Evolutionary conservation across 2,329 filamentous ascomycete species (phyloP).

Genomic region (Neofusicoccum laricinum): DNA sequence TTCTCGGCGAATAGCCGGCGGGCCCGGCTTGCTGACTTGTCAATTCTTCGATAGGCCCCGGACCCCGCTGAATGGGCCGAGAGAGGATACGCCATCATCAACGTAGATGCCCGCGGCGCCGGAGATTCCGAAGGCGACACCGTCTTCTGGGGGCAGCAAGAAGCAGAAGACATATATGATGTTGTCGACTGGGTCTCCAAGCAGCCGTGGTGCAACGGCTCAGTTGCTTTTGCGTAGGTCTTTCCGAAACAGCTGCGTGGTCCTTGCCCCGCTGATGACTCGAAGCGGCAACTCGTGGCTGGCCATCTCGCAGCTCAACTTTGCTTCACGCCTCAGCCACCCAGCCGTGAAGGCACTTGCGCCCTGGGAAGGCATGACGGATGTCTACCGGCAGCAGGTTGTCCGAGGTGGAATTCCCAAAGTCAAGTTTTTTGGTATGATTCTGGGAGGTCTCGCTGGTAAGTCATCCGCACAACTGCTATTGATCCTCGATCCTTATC

Average conservation of each 20-base stretch:
- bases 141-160: constrained; percentile 24
- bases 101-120: constrained; percentile 31
- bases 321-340: constrained; percentile 8
- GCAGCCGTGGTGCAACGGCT: constrained; percentile 46
- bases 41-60: constrained; percentile 23
- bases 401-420: constrained; percentile 20
- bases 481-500: neutral
- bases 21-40: too few species aligned
- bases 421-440: constrained; percentile 14
- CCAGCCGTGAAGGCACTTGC: constrained; percentile 11
- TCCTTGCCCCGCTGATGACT: neutral
- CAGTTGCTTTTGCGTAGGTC: constrained; percentile 37
- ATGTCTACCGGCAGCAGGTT: constrained; percentile 20
- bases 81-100: constrained; percentile 36
- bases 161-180: constrained; percentile 47
- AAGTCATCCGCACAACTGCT: neutral
- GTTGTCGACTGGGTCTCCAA: constrained; percentile 42
- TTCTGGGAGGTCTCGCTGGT: constrained; percentile 8
- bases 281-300: constrained; percentile 42
- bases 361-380: constrained; percentile 12
- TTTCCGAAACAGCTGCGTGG: neutral
- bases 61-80: constrained; percentile 40
- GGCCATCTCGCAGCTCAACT: constrained; percentile 36
- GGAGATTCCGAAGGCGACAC: constrained; percentile 34
- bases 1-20: too few species aligned